These are phyloP conservation scores for Nothophaeocryptopus gaeumannii DNA, from an alignment of 2,329 filamentous ascomycete species.

Conservation along the genomic window DNA sequence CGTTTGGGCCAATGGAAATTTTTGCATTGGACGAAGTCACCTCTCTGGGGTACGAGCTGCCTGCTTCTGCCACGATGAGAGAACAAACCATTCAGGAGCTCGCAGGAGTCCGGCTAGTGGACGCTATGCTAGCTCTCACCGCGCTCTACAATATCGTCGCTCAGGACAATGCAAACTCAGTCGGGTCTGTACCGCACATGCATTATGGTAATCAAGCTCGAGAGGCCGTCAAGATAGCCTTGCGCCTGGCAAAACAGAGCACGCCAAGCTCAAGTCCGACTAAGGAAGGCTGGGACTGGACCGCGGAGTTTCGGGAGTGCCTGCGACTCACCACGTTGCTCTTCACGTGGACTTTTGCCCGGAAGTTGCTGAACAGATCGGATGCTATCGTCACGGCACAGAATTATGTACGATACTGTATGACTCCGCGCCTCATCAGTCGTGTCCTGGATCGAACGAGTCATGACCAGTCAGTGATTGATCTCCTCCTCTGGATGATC, in stretches of 20 bases:
- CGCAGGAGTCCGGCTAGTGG: conserved; percentile 3
- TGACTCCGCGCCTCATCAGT: conserved; percentile 8
- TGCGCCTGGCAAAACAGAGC: conserved; percentile 12
- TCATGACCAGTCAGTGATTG: conserved; percentile 2
- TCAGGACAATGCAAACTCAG: not conserved
- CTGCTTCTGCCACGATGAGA: conserved; percentile 9
- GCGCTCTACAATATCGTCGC: conserved; percentile 15
- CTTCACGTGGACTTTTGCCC: conserved; percentile 20
- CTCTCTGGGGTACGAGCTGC: conserved; percentile 11
- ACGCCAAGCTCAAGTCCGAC: conserved; percentile 10
- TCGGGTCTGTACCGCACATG: conserved; percentile 14
- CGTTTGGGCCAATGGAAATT: conserved; percentile 10
- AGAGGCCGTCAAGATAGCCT: conserved; percentile 14
- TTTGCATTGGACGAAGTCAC: conserved; percentile 15
- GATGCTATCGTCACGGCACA: conserved; percentile 14
- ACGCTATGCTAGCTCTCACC: conserved; percentile 17
- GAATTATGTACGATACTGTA: conserved; percentile 7
- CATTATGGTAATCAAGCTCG: conserved; percentile 14
- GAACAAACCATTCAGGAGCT: conserved; percentile 7
- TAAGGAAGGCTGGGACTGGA: conserved; percentile 9
- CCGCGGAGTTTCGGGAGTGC: conserved; percentile 14
- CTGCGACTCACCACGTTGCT: conserved; percentile 12
- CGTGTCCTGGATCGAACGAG: conserved; percentile 1
- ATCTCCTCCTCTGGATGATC: conserved; percentile 18
- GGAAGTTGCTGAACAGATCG: conserved; percentile 9